Base-by-base conservation (phyloP, 768 basidiomycete species). In the Cyclocybe aegerita region DNA sequence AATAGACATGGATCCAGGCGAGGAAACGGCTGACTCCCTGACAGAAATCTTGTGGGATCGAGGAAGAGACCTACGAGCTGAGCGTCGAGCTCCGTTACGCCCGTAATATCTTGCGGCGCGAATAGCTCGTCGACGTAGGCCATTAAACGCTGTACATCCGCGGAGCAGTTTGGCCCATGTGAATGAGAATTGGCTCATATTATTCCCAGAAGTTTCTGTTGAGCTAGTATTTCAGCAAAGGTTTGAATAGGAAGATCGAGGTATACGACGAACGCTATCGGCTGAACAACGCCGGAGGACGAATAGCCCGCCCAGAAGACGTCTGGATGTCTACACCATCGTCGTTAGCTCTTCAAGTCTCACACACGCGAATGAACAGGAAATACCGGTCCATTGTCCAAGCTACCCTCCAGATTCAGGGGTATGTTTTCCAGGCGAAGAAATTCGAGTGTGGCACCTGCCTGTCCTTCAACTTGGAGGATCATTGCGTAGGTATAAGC, bases 131-230 rank as follows among this genome's bases (percentile, higher is more conserved):
- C 87, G 34, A 88, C 67, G 57, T 86, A 75, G 5, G 74, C 59
- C 45, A 88, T 75, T 10, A 82, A 84, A 3, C 75, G 76, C 60
- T 85, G 68, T 29, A 88, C 75, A 57, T 90, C 88, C 0, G 83
- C 77, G 10, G 85, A 87, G 66, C 88, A 90, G 64, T 90, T 89
- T 55, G 34, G 1, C 85, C 81, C 84, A 87, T 87, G 58, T 79
- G 66, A 57, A 79, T 70, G 12, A 79, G 79, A 54, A 86, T 79
- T 10, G 85, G 86, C 50, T 86, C 85, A 63, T 85, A 88, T 58
- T 88, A 90, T 53, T 69, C 70, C 83, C 83, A 86, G 60, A 79
- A 85, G 60, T 85, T 72, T 9, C 78, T 77, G 55, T n/a, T n/a
- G n/a, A n/a, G n/a, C n/a, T n/a, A n/a, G n/a, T n/a, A n/a, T n/a